Evolutionary conservation across 345 rosid genomes (phyloP), one percentile per base, ranked within the genome.

Genomic region (Capsella bursapastoris): DNA sequence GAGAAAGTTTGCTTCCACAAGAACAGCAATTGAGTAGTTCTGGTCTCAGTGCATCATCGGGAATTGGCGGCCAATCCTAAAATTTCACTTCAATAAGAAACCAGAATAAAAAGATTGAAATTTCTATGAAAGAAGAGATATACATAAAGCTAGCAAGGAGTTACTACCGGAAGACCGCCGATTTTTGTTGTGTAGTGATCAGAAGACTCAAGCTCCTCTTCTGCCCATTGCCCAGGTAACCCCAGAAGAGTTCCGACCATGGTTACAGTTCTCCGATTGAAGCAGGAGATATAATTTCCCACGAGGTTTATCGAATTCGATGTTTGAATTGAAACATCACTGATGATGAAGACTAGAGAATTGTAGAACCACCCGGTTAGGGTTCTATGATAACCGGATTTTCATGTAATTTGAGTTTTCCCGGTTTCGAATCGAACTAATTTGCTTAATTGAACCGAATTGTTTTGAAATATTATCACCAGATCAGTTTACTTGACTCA

Each of bases 21-120:
- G 71, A 64, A 65, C 69, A 51, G 57, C 99, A 95, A 22, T 72
- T 51, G 50, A 90, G 78, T 57, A 85, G 64, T 40, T 62, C 66
- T 2, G 83, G 50, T 27, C 57, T 62, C 66, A 86, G 44, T 9
- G 31, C 74, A 70, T 86, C 90, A 35, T 25, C 11, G 8, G 88
- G 81, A 73, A 87, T 11, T 83, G 96, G 91, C 53, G 97, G 97
- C 90, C 87, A 92, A 72, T 95, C 99, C 99, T 95, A 81, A 29
- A 34, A 57, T 8, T 5, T 6, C 59, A 50, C 8, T 32, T 29
- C 0, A 43, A 27, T 70, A 38, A 70, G 55, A 15, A 29, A 57
- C 35, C 60, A 76, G 0, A 44, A 40, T 22, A 9, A 11, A 58
- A 71, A 0, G 31, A 14, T 6, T 55, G 44, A 55, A 61, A 7